A percentile compares a stretch with the other conserved stretches of the same genome.
These are phyloP conservation scores for Dispira parvispora DNA, from an alignment of 192 early-diverging fungal species.

Conservation along the genomic window DNA sequence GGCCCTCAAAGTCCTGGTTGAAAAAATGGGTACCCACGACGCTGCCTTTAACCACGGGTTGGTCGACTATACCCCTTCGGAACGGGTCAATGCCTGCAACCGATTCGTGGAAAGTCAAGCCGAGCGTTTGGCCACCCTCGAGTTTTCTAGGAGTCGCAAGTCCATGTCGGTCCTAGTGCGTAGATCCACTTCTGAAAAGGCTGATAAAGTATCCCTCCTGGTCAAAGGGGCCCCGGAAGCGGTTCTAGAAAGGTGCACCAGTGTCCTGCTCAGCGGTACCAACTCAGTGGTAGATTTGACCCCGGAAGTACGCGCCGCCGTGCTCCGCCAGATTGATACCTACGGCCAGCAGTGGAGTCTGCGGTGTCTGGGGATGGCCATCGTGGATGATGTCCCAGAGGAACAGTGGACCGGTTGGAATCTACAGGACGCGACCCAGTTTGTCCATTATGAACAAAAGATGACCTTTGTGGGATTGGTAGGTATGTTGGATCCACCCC, in stretches of 20 bases:
- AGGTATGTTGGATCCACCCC: constrained; percentile 96
- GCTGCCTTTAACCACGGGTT: constrained; percentile 41
- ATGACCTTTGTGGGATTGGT: constrained; percentile 92
- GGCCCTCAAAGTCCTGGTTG: constrained; percentile 81
- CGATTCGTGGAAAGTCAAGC: constrained; percentile 45
- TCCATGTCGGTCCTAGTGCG: constrained; percentile 86
- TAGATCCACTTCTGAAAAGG: constrained; percentile 14
- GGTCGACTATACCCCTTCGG: constrained; percentile 23
- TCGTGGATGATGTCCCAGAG: constrained; percentile 37
- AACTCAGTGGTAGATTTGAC: constrained; percentile 45
- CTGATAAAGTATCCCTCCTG: constrained; percentile 32
- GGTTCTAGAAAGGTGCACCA: constrained; percentile 73
- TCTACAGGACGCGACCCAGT: constrained; percentile 45
- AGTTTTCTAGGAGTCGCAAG: constrained; percentile 96
- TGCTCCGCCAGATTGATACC: constrained; percentile 46
- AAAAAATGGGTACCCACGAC: constrained; percentile 78
- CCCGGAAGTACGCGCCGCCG: constrained; percentile 30
- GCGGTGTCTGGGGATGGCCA: constrained; percentile 83
- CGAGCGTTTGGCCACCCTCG: constrained; percentile 53
- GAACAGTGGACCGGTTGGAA: constrained; percentile 15
- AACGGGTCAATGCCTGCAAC: constrained; percentile 52
- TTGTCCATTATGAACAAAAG: constrained; percentile 53
- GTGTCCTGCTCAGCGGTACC: constrained; percentile 17
- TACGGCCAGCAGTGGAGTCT: constrained; percentile 66
- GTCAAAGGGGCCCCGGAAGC: constrained; percentile 95